Conservation (phyloP, 1,284 basidiomycete species). For the Schizopora paradoxa region DNA sequence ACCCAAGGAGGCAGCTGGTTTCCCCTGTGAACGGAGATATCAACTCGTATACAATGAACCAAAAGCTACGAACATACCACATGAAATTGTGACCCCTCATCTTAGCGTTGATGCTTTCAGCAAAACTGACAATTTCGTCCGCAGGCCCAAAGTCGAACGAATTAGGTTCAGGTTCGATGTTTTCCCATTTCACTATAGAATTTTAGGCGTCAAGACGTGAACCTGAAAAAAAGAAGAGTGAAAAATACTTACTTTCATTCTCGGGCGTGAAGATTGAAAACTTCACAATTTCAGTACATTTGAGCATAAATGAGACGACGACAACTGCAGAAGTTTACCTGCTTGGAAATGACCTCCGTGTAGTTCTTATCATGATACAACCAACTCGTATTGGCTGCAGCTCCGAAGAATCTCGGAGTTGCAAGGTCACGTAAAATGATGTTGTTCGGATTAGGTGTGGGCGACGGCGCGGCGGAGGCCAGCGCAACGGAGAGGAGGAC, state of each 20-base stretch:
- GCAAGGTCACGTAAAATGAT: constrained; percentile 15
- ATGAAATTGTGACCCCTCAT: constrained; percentile 15
- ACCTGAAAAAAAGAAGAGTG: neutral
- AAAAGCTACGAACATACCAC: constrained; percentile 2
- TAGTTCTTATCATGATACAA: constrained; percentile 14
- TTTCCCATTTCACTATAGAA: constrained; percentile 15
- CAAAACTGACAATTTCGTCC: constrained; percentile 17
- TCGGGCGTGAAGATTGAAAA: constrained; percentile 17
- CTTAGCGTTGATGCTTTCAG: constrained; percentile 15
- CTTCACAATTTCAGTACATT: neutral
- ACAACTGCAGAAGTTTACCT: constrained; percentile 1
- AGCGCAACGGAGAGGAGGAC: neutral
- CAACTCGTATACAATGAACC: neutral
- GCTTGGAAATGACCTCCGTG: constrained; percentile 13
- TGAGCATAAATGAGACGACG: neutral
- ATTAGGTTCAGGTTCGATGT: constrained; percentile 14
- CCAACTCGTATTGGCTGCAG: constrained; percentile 16
- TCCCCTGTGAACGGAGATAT: constrained; percentile 5
- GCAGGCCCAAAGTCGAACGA: constrained; percentile 13
- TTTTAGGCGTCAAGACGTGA: neutral
- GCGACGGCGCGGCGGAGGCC: neutral
- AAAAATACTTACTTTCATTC: constrained; percentile 16
- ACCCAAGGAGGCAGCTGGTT: constrained; percentile 17
- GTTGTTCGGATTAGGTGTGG: neutral
- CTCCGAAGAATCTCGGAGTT: constrained; percentile 13